These are phyloP conservation scores for Penicillium alfredii DNA, from an alignment of 495 filamentous ascomycete genomes.

Conservation along the genomic window DNA sequence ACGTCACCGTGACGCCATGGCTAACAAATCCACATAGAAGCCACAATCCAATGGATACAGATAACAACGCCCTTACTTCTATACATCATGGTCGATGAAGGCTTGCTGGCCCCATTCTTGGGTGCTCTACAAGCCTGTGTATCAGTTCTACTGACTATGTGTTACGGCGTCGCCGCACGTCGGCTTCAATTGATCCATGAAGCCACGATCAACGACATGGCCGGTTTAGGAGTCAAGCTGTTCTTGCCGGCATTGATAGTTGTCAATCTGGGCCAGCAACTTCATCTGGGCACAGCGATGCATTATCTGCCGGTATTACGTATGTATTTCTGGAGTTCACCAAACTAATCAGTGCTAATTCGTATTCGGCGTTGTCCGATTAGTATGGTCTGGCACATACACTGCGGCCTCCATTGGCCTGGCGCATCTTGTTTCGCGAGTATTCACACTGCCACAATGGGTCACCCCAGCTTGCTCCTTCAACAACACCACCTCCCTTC, in stretches of 20 bases:
- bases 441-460: constrained; percentile 59
- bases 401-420: constrained; percentile 49
- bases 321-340: too few relatives aligned
- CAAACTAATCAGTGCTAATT: too few relatives aligned
- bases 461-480: constrained; percentile 61
- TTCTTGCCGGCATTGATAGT: constrained; percentile 69
- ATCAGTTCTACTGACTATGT: constrained; percentile 64
- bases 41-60: too few relatives aligned
- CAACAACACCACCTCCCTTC: constrained; percentile 72
- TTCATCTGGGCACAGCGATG: constrained; percentile 49
- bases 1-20: constrained; percentile 12
- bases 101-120: constrained; percentile 49
- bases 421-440: constrained; percentile 36
- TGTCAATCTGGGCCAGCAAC: constrained; percentile 58
- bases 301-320: constrained; percentile 54
- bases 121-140: constrained; percentile 66
- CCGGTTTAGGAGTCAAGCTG: constrained; percentile 58
- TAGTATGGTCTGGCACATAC: constrained; percentile 56
- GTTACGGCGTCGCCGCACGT: constrained; percentile 55
- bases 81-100: constrained; percentile 8
- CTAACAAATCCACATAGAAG: neutral
- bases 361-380: too few relatives aligned
- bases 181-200: constrained; percentile 53
- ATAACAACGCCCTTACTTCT: neutral
- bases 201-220: constrained; percentile 54